Evolutionary conservation across 2,329 filamentous ascomycete species (phyloP), one percentile per base, ranked within the genome.

Genomic region (Xylariaceae sp.): DNA sequence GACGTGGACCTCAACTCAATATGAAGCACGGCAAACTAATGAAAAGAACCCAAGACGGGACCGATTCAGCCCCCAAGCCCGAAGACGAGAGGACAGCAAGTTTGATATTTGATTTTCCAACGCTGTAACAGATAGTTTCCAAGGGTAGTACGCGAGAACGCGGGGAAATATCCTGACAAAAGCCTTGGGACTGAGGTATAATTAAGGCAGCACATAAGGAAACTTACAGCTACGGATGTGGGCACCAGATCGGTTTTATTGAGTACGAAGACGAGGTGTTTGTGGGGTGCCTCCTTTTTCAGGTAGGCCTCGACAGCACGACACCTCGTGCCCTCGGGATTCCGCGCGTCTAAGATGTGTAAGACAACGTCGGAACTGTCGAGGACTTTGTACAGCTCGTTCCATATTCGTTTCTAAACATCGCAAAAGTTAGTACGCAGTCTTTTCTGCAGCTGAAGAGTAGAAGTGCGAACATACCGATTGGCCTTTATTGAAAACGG

Each of bases 71-170:
- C 83, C 79, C 73, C 73, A 71, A 47, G 75, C 79, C 82, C 83
- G 76, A 83, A 82, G 74, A 80, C 79, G 76, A 72, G 75, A 76
- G 72, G 76, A 78, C 76, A 78, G 80, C 83, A 87, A 88, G 85
- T 80, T 76, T 78, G 79, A 79, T 79, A 67, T 69, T 97, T 78
- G 72, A 86, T 99, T 83, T 97, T 87, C 94, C 94, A 97, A 90
- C 84, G 88, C 88, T 90, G 89, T 99, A 99, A 99, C 94, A 95
- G 92, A 90, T 82, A 75, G 74, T 78, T 83, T 86, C 86, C 87
- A 89, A 94, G 85, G 71, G 79, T 72, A 16, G 36, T 51, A 54
- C 22, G 22, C 22, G 78, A 74, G 69, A 72, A 75, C 76, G 80
- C 83, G 75, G 75, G 77, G 67, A 80, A 86, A 82, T 79, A 89